A percentile compares a stretch with the other conserved stretches of the same genome.
Conservation (phyloP, 2,329 filamentous ascomycete species). For the Hymenoscyphus fructigenus region DNA sequence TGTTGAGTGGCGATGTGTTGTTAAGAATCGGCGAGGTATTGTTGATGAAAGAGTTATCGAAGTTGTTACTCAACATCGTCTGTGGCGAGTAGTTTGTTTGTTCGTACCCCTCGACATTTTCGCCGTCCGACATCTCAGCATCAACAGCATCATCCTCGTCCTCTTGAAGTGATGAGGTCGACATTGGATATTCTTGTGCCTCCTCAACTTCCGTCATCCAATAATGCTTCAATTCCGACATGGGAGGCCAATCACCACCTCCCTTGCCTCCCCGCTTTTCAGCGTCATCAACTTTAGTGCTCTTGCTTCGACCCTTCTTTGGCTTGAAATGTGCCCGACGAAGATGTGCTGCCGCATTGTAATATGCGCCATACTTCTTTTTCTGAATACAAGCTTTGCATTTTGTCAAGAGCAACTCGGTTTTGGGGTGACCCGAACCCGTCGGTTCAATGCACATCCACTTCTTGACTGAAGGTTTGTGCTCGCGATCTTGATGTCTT, state of each 20-base stretch:
- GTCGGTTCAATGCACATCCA: conserved; percentile 58
- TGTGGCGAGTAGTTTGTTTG: neutral
- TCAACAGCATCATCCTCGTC: conserved; percentile 9
- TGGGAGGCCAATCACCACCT: conserved; percentile 52
- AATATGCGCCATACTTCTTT: conserved; percentile 86
- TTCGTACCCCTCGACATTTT: neutral
- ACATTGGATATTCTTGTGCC: conserved; percentile 2
- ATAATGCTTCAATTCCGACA: conserved; percentile 55
- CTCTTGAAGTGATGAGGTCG: conserved; percentile 2
- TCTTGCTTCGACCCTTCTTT: conserved; percentile 45
- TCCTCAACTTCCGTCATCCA: conserved; percentile 54
- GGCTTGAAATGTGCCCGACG: conserved; percentile 82
- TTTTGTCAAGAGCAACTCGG: conserved; percentile 58
- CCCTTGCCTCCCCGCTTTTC: conserved; percentile 54
- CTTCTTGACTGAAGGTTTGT: conserved; percentile 56
- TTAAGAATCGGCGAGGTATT: neutral
- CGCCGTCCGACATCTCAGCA: conserved; percentile 3
- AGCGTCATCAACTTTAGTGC: conserved; percentile 27
- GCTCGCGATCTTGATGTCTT: conserved; percentile 67
- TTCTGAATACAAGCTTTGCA: conserved; percentile 76
- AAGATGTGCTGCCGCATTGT: conserved; percentile 89
- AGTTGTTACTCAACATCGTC: neutral
- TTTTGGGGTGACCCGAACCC: conserved; percentile 48
- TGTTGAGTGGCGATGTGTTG: neutral
- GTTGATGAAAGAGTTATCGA: neutral